Evolutionary conservation across 257 asterid species (phyloP).

Genomic region (Fraxinus quadrangulata): DNA sequence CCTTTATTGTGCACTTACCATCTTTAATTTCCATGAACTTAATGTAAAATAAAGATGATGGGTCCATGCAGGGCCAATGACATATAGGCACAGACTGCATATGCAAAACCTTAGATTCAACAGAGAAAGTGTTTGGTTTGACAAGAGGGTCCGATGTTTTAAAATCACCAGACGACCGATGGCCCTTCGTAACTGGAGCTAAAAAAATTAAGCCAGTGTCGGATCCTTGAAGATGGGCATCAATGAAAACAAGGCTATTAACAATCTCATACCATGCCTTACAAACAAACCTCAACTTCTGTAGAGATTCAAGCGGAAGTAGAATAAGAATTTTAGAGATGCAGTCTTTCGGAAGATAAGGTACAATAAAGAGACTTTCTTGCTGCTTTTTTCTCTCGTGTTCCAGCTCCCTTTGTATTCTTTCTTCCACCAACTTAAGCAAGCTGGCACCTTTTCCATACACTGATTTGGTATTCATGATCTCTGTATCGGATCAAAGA

Average conservation of each 20-base stretch:
- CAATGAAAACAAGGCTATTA: slow-evolving; percentile 31
- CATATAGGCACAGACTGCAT: slow-evolving; percentile 27
- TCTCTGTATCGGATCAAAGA: neutral
- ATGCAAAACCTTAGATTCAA: slow-evolving; percentile 46
- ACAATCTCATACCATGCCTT: slow-evolving; percentile 50
- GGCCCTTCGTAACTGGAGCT: slow-evolving; percentile 22
- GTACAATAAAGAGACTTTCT: slow-evolving; percentile 20
- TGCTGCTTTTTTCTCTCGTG: slow-evolving; percentile 22
- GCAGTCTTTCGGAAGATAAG: slow-evolving; percentile 42
- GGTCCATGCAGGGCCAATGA: slow-evolving; percentile 31
- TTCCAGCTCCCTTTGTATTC: slow-evolving; percentile 35
- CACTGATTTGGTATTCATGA: slow-evolving; percentile 18
- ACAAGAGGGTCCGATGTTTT: slow-evolving; percentile 18
- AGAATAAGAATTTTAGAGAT: slow-evolving; percentile 37
- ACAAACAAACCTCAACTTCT: slow-evolving; percentile 38
- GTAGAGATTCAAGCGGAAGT: slow-evolving; percentile 52
- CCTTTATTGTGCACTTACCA: slow-evolving; percentile 36
- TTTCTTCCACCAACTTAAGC: slow-evolving; percentile 34
- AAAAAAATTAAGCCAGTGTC: slow-evolving; percentile 40
- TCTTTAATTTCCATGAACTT: slow-evolving; percentile 43
- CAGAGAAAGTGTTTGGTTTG: slow-evolving; percentile 27
- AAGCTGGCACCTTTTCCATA: slow-evolving; percentile 31
- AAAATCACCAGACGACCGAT: neutral
- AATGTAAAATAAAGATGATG: slow-evolving; percentile 26
- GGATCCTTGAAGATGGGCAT: slow-evolving; percentile 40